Evolutionary conservation across 2,329 filamentous ascomycete species (phyloP).

Genomic region (Apiospora saccharicola): DNA sequence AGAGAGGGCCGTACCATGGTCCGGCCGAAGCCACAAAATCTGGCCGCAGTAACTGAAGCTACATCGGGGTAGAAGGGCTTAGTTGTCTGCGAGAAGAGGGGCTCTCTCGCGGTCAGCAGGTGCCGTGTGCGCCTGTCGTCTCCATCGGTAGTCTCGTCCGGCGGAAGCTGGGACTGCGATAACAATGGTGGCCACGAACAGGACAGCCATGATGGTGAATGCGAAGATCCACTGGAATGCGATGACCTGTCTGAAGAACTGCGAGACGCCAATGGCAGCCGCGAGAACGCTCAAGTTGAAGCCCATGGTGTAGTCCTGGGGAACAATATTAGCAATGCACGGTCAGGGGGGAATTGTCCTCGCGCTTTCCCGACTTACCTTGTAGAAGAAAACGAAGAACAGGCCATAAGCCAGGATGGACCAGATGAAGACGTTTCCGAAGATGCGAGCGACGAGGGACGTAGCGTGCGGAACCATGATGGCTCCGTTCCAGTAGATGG

Average conservation of each 20-base stretch:
- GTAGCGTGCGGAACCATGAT: slow-evolving; percentile 77
- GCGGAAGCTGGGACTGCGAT: slow-evolving; percentile 71
- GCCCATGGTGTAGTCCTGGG: slow-evolving; percentile 75
- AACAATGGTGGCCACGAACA: slow-evolving; percentile 73
- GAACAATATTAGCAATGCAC: slow-evolving; percentile 11
- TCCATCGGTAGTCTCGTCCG: slow-evolving; percentile 63
- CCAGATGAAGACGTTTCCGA: slow-evolving; percentile 91
- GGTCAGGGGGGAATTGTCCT: not conserved
- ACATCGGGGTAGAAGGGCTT: slow-evolving; percentile 24
- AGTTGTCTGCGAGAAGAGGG: slow-evolving; percentile 63
- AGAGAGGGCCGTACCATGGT: not conserved
- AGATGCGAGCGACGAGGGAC: slow-evolving; percentile 73
- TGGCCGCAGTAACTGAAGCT: not conserved
- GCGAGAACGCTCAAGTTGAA: slow-evolving; percentile 78
- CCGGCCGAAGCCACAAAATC: not conserved
- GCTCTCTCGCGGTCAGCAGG: slow-evolving; percentile 63
- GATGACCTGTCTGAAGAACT: slow-evolving; percentile 76
- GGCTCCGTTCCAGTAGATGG: slow-evolving; percentile 89
- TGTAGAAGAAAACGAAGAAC: slow-evolving; percentile 78
- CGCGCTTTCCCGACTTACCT: slow-evolving; percentile 53
- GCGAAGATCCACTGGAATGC: slow-evolving; percentile 94
- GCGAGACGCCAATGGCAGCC: slow-evolving; percentile 78
- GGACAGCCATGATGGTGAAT: slow-evolving; percentile 79
- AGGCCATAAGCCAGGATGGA: slow-evolving; percentile 77
- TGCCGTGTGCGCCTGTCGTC: slow-evolving; percentile 46